These are phyloP conservation scores for Globisporangium barbulae DNA, from an alignment of 352 stramenopile genomes.

Conservation along the genomic window DNA sequence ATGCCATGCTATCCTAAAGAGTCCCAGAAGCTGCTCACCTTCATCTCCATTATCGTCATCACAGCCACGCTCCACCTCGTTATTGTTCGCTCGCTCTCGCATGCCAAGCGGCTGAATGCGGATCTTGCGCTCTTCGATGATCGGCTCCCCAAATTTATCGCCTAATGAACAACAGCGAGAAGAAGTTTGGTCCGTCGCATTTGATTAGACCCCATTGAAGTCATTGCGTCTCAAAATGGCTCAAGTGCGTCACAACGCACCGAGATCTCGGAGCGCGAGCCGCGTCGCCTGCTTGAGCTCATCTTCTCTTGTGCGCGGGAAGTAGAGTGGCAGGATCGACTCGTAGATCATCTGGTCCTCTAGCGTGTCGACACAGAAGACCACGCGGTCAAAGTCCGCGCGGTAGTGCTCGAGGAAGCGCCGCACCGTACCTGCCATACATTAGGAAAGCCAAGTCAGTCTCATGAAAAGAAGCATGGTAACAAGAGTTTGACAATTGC, in stretches of 20 bases:
- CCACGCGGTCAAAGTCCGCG: conserved; percentile 49
- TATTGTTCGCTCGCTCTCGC: conserved; percentile 12
- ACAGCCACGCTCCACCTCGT: conserved; percentile 9
- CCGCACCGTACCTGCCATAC: conserved; percentile 41
- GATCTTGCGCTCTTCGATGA: conserved; percentile 83
- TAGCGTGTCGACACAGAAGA: conserved; percentile 64
- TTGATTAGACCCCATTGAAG: background rate
- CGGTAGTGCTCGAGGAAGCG: conserved; percentile 77
- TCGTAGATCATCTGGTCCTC: conserved; percentile 67
- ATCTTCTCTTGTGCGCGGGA: conserved; percentile 48
- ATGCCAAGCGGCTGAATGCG: conserved; percentile 41
- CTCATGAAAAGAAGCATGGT: too few species aligned
- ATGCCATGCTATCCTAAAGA: background rate
- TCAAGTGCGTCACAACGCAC: conserved; percentile 11
- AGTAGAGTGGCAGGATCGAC: conserved; percentile 67
- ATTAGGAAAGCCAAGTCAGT: background rate
- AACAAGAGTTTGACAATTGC: background rate
- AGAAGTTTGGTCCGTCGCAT: background rate
- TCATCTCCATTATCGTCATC: conserved; percentile 25
- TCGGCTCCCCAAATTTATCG: conserved; percentile 68
- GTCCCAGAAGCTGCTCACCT: conserved; percentile 2
- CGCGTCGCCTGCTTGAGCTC: conserved; percentile 20
- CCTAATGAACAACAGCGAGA: conserved; percentile 19
- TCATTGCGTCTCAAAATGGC: background rate
- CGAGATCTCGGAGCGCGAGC: conserved; percentile 35